Base-by-base conservation (phyloP, 2,329 filamentous ascomycete species). In the Aaosphaeria arxii region DNA sequence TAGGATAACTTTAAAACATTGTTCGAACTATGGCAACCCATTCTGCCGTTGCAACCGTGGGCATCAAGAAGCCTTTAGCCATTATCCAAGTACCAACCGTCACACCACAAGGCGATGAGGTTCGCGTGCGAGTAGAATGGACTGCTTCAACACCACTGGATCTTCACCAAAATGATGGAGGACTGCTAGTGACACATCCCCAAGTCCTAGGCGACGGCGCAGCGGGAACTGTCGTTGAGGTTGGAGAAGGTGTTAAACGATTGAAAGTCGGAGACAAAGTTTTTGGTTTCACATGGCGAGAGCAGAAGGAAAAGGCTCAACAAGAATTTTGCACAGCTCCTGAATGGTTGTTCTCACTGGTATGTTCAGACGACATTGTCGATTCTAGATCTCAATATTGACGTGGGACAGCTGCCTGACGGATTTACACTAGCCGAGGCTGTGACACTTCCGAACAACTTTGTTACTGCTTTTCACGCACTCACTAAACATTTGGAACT, bases 91-190 rank as follows among this genome's bases (percentile, higher is more conserved):
- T 74, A 4, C 64, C 70, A 1, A 73, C 71, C 5, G 47, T 64
- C 4, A 47, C 49, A 11, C 69, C 70, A 1, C 48, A 39, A 11
- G 54, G 43, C 7, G 72, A 76, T 33, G 77, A 86, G 62, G 74
- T 83, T 32, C 72, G 77, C 11, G 66, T 86, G 38, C 74, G 71
- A 29, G 77, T 82, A 7, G 69, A 77, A 48, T 86, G 80, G 79
- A 82, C 80, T 2, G 76, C 81, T 2, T 83, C 82, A 1, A 82
- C 79, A 1, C 83, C 83, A 0, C 69, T 86, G 0, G 81, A 86
- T 55, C 69, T 86, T 5, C 83, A 86, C 64, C 77, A 81, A 49
- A 79, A 80, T 40, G 81, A 85, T 55, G 81, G 82, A 33, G 81
- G 80, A 0, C 69, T 86, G 0, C 61, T 84, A 9, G 72, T 83